These are phyloP conservation scores for Sporothrix euskadiensis DNA, from an alignment of 2,329 filamentous ascomycete species.

Conservation along the genomic window DNA sequence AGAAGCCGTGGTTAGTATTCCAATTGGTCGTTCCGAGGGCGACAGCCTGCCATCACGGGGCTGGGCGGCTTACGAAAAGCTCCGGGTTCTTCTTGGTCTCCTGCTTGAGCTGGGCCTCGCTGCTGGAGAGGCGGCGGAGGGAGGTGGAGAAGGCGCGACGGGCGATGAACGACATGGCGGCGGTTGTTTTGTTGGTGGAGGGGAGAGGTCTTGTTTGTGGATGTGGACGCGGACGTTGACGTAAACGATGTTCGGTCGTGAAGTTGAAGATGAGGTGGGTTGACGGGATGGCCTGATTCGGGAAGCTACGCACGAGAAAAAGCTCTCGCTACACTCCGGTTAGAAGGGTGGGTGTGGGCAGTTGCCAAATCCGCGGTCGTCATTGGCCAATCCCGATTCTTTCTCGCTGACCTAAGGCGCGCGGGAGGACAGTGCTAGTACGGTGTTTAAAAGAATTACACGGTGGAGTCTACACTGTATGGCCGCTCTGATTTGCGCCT, in stretches of 20 bases:
- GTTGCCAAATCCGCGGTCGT: conserved; percentile 26
- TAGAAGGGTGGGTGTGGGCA: conserved; percentile 25
- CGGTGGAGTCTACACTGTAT: background rate
- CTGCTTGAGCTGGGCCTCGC: conserved; percentile 52
- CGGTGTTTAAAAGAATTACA: too few relatives aligned
- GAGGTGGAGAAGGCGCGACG: conserved; percentile 59
- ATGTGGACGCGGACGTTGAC: background rate
- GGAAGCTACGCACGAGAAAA: conserved; percentile 30
- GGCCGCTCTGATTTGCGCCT: conserved; percentile 2
- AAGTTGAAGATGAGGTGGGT: conserved; percentile 5
- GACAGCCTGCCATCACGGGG: background rate
- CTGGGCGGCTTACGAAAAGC: conserved; percentile 46
- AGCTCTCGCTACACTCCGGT: conserved; percentile 26
- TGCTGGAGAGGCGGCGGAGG: conserved; percentile 32
- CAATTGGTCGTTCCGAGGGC: conserved; percentile 30
- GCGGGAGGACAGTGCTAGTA: background rate
- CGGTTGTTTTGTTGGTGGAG: conserved; percentile 35
- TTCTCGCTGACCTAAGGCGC: conserved; percentile 28
- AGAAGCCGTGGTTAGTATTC: conserved; percentile 15
- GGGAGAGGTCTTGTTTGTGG: background rate
- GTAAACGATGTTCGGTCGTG: conserved; percentile 6
- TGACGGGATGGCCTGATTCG: conserved; percentile 29
- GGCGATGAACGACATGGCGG: conserved; percentile 56
- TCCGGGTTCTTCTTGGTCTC: conserved; percentile 59
- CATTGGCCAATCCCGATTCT: conserved; percentile 31